A percentile compares a stretch with the other conserved stretches of the same genome.
phyloP scores from a whole-genome alignment of 2,329 filamentous ascomycete species.

The Pseudocercospora fijiensis region DNA sequence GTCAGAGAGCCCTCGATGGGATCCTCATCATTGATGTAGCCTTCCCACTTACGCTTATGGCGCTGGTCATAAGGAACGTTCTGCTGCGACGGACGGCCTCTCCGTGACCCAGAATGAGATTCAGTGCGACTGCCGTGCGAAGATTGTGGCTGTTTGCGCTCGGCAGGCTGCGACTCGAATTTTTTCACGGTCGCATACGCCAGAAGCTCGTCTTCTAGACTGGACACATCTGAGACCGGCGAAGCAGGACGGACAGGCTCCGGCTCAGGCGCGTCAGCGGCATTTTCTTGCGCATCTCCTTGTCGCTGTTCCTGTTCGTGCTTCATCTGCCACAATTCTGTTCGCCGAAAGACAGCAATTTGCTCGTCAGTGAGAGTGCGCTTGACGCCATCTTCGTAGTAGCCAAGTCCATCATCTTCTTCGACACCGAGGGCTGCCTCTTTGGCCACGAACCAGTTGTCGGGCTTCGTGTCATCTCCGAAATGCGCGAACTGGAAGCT shows the following conservation, averaged over 20 bases:
- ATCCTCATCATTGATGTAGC: constrained; percentile 39
- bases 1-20: constrained; percentile 43
- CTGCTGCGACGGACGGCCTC: constrained; percentile 14
- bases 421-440: constrained; percentile 30
- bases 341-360: constrained; percentile 85
- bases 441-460: constrained; percentile 35
- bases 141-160: constrained; percentile 12
- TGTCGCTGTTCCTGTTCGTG: constrained; percentile 43
- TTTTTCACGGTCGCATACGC: constrained; percentile 13
- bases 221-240: constrained; percentile 30
- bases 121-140: constrained; percentile 28
- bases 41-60: constrained; percentile 40
- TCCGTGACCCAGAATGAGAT: constrained; percentile 19
- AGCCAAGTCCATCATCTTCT: constrained; percentile 66
- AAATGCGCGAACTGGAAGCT: constrained; percentile 48
- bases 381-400: constrained; percentile 82
- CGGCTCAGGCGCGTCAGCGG: constrained; percentile 2
- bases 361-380: constrained; percentile 89
- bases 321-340: constrained; percentile 73
- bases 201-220: constrained; percentile 30
- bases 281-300: constrained; percentile 17
- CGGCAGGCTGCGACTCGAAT: neutral
- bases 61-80: constrained; percentile 36
- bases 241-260: constrained; percentile 15
- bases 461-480: constrained; percentile 40